Percentiles rank a stretch among this genome's conserved stretches.
These are phyloP conservation scores for Cyclocybe cylindracea DNA, from an alignment of 768 basidiomycete species.

Conservation along the genomic window DNA sequence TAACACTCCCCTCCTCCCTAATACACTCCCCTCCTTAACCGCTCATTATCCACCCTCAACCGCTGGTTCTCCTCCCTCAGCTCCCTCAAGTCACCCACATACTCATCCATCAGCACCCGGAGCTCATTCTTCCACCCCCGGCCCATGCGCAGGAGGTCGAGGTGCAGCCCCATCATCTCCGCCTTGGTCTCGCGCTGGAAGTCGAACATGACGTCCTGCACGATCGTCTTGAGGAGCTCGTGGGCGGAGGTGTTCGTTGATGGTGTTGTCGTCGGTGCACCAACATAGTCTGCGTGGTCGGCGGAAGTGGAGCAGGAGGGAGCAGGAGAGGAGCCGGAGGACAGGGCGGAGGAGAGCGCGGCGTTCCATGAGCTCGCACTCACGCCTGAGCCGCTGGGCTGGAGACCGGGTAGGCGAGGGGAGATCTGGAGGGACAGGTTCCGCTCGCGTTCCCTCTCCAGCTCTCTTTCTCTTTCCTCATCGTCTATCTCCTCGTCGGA, in stretches of 20 bases:
- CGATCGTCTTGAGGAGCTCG: constrained; percentile 62
- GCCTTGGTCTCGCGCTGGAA: constrained; percentile 67
- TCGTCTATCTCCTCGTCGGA: constrained; percentile 22
- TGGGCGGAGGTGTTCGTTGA: constrained; percentile 39
- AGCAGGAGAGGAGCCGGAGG: constrained; percentile 37
- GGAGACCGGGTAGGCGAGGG: constrained; percentile 40
- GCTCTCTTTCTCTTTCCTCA: constrained; percentile 27
- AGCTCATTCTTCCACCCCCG: constrained; percentile 68
- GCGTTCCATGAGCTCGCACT: too few species aligned
- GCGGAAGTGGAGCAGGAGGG: constrained; percentile 36
- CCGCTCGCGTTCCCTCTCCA: constrained; percentile 32
- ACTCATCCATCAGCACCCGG: constrained; percentile 60
- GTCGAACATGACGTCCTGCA: constrained; percentile 74
- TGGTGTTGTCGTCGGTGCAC: constrained; percentile 21
- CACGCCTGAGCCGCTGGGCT: constrained; percentile 10
- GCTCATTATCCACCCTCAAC: constrained; percentile 67
- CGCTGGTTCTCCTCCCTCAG: constrained; percentile 69
- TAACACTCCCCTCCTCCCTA: neutral
- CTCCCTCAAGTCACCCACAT: constrained; percentile 56
- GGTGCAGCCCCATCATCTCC: constrained; percentile 75
- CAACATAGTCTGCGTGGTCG: constrained; percentile 17
- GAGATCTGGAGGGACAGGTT: constrained; percentile 59
- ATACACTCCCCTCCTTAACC: constrained; percentile 43
- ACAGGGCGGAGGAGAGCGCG: neutral
- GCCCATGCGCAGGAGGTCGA: constrained; percentile 74